Conservation (phyloP, 129 eudicot species). For the Oenanthe sinensis region DNA sequence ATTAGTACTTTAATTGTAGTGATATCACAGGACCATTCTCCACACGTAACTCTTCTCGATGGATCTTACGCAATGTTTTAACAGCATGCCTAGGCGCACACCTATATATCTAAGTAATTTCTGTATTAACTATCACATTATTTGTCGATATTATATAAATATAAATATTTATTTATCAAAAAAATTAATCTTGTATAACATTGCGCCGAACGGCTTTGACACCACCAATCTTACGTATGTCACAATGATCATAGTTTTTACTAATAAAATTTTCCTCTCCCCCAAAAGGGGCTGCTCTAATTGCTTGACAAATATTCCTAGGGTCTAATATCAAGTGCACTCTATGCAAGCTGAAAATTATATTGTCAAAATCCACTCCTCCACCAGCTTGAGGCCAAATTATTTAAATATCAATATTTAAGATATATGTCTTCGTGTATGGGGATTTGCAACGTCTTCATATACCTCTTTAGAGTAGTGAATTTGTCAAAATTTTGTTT, state of each 20-base stretch:
- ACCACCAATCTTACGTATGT: neutral
- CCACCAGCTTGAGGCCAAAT: neutral
- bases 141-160: too few relatives aligned
- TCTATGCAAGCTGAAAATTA: neutral
- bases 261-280: neutral
- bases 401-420: too few relatives aligned
- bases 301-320: neutral
- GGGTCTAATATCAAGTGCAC: neutral
- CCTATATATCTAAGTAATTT: too few relatives aligned
- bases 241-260: neutral
- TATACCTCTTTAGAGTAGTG: neutral
- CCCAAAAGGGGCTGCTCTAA: neutral
- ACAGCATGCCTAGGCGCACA: too few relatives aligned
- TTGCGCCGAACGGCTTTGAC: neutral
- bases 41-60: too few relatives aligned
- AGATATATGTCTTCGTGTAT: neutral
- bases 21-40: too few relatives aligned
- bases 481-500: neutral
- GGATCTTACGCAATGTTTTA: too few relatives aligned
- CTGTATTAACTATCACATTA: too few relatives aligned
- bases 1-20: too few relatives aligned
- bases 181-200: too few relatives aligned
- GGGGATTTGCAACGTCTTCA: neutral
- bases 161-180: too few relatives aligned
- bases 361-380: neutral